Evolutionary conservation across 192 early-diverging fungal genomes (phyloP).

Genomic region (Coemansia aciculifera): DNA sequence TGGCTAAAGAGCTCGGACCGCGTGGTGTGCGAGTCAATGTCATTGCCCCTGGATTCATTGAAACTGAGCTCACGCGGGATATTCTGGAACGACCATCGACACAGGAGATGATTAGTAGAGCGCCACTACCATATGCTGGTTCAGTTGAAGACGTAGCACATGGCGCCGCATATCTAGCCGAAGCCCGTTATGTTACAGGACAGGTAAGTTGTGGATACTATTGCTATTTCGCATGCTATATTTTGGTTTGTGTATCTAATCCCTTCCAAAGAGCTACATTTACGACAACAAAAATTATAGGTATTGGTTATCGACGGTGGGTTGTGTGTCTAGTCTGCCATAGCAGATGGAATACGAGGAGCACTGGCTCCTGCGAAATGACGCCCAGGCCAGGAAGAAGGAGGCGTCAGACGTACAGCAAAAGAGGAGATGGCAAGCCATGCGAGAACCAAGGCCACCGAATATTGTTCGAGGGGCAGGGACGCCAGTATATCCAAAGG

Average conservation of each 20-base stretch:
- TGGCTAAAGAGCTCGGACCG: conserved; percentile 79
- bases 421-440: too few relatives aligned
- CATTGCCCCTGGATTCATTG: conserved; percentile 86
- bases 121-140: conserved; percentile 25
- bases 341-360: too few relatives aligned
- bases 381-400: too few relatives aligned
- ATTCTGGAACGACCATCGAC: conserved; percentile 13
- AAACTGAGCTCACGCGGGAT: conserved; percentile 56
- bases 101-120: conserved; percentile 20
- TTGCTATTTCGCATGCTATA: not conserved
- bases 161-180: conserved; percentile 34
- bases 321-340: conserved; percentile 21
- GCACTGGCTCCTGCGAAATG: too few relatives aligned
- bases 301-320: conserved; percentile 50
- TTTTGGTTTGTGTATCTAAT: not conserved
- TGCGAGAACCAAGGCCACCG: not conserved
- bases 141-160: conserved; percentile 38
- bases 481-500: too few relatives aligned
- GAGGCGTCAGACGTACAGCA: too few relatives aligned
- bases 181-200: conserved; percentile 40
- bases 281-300: conserved; percentile 2
- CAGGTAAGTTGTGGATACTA: conserved; percentile 20
- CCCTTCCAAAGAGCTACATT: not conserved
- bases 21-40: conserved; percentile 73
- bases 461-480: too few relatives aligned